These are phyloP conservation scores for Fraxinus xanthoxyloides DNA, from an alignment of 305 asterid genomes.

Conservation along the genomic window DNA sequence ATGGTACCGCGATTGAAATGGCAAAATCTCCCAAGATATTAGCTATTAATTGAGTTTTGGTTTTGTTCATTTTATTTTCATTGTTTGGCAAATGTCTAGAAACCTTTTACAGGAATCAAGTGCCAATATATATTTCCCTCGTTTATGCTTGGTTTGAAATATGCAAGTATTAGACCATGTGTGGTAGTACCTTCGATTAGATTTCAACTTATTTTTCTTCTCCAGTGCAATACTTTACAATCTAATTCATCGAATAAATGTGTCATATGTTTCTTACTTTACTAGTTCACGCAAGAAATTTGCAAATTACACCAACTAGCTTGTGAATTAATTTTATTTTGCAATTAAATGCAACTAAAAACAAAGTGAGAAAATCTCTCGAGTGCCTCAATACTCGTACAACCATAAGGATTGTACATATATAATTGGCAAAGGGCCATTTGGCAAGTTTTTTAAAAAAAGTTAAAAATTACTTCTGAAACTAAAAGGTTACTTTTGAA, in stretches of 20 bases:
- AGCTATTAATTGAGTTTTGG: background rate
- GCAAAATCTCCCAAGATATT: background rate
- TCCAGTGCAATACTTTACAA: background rate
- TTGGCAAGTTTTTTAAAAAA: background rate
- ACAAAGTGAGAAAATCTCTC: background rate
- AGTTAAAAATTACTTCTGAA: too few species aligned
- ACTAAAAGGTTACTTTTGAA: too few species aligned
- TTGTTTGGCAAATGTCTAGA: background rate
- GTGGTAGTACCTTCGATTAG: background rate
- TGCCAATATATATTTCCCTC: background rate
- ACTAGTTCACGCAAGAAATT: background rate
- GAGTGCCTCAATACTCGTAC: background rate
- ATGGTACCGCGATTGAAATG: slow-evolving; percentile 7
- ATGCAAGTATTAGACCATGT: background rate
- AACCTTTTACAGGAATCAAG: background rate
- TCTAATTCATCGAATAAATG: background rate
- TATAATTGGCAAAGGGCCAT: background rate
- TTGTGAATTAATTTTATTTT: background rate
- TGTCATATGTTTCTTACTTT: background rate
- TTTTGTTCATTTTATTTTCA: background rate
- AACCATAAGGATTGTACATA: background rate
- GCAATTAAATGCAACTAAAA: background rate
- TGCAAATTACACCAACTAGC: background rate
- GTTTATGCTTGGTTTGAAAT: background rate
- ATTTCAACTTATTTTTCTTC: background rate